Percentiles rank a stretch among this genome's conserved stretches.
These are phyloP conservation scores for Daldinia sp. DNA, from an alignment of 2,329 filamentous ascomycete genomes.

Conservation along the genomic window DNA sequence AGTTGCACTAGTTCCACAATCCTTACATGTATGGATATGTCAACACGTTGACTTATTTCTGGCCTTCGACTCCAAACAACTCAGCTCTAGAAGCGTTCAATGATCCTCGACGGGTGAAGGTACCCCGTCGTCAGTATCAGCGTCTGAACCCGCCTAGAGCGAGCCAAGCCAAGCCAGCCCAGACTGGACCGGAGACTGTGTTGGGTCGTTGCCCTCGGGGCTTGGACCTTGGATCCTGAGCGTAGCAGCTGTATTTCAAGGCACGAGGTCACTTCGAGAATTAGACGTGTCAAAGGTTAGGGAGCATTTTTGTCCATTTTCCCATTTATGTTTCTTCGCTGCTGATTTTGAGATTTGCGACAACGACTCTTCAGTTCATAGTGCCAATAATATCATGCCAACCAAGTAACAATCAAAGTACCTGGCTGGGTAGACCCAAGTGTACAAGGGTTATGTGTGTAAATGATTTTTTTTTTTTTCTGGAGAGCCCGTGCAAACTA, in stretches of 20 bases:
- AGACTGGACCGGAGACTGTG: slow-evolving; percentile 20
- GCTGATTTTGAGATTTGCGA: not conserved
- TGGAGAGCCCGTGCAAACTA: slow-evolving; percentile 20
- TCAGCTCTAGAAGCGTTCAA: not conserved
- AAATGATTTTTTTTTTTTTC: slow-evolving; percentile 6
- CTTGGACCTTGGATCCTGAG: slow-evolving; percentile 9
- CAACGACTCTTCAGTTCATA: slow-evolving; percentile 13
- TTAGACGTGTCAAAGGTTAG: slow-evolving; percentile 18
- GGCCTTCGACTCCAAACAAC: not conserved
- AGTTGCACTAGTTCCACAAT: slow-evolving; percentile 25
- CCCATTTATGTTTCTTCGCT: not conserved
- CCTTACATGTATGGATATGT: slow-evolving; percentile 31
- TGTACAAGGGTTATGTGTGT: slow-evolving; percentile 14
- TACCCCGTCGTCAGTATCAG: slow-evolving; percentile 14
- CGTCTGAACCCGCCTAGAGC: slow-evolving; percentile 17
- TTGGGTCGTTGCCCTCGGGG: slow-evolving; percentile 11
- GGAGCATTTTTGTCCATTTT: not conserved
- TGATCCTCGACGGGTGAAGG: slow-evolving; percentile 8
- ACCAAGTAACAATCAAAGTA: not conserved
- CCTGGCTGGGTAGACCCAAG: not conserved
- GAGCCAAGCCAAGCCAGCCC: slow-evolving; percentile 22
- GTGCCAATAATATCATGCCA: slow-evolving; percentile 21
- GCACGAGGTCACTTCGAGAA: slow-evolving; percentile 13
- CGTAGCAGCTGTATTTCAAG: not conserved
- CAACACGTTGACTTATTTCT: slow-evolving; percentile 23